A percentile compares a stretch with the other conserved stretches of the same genome.
phyloP scores from a whole-genome alignment of 1,284 basidiomycete genomes.

The Ustilago shanxiensis region DNA sequence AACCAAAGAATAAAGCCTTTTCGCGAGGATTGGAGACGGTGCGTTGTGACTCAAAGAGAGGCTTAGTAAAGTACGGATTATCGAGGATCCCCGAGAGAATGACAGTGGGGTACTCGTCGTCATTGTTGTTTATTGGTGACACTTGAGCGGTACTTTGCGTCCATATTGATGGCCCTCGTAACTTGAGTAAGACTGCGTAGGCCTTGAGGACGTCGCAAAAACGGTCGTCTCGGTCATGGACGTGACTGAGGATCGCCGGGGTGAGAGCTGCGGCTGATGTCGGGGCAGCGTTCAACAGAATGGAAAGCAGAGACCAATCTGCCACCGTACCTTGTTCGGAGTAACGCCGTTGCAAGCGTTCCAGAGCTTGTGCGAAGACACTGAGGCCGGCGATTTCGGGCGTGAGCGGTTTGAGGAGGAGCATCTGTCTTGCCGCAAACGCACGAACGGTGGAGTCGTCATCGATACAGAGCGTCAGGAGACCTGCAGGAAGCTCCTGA shows the following conservation, averaged over 20 bases:
- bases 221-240: slow-evolving; percentile 44
- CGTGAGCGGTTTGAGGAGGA: slow-evolving; percentile 38
- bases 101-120: slow-evolving; percentile 53
- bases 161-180: slow-evolving; percentile 49
- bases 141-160: neutral
- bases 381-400: slow-evolving; percentile 19
- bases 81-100: slow-evolving; percentile 60
- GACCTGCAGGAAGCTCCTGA: slow-evolving; percentile 47
- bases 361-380: slow-evolving; percentile 28
- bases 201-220: slow-evolving; percentile 50
- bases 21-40: slow-evolving; percentile 39
- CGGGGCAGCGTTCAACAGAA: slow-evolving; percentile 41
- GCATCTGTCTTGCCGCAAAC: slow-evolving; percentile 45
- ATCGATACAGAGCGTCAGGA: slow-evolving; percentile 46
- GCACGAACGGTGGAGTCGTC: slow-evolving; percentile 33
- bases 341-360: slow-evolving; percentile 16
- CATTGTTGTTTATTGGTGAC: neutral
- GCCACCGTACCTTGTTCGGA: slow-evolving; percentile 19
- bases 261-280: slow-evolving; percentile 28
- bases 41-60: slow-evolving; percentile 35
- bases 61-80: slow-evolving; percentile 45
- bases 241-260: slow-evolving; percentile 36
- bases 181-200: slow-evolving; percentile 40
- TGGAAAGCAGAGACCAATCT: slow-evolving; percentile 46
- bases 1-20: slow-evolving; percentile 42